Evolutionary conservation across 116 monocot species (phyloP), one percentile per base, ranked within the genome.

Genomic region (Zostera marina): DNA sequence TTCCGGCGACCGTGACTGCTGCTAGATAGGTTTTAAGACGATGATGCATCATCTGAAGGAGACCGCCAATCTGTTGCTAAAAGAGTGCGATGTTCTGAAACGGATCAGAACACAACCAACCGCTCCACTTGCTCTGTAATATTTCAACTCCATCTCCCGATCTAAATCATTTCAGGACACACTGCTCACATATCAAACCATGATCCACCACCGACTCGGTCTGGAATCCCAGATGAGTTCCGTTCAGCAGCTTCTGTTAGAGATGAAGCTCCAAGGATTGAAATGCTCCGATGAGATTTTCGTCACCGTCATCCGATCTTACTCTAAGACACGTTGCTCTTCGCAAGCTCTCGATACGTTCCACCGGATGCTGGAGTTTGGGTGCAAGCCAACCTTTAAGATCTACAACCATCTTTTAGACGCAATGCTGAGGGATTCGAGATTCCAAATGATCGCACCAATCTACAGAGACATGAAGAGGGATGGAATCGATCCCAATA

Each of bases 361-460:
- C 42, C 84, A 92, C 62, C 69, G 87, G 19, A 75, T 75, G 22
- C 64, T 43, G 17, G 87, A 92, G 52, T 76, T 92, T 11, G 81
- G 87, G 9, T 83, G 73, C 56, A 49, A 16, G 16, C 73, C 72
- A 4, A 78, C 87, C 0, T 75, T 87, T n/a, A 77, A 76, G 62
- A 65, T 82, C 17, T 92, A 92, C 51, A 87, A 92, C 61, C 78
- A 83, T 70, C 74, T 92, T 42, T 58, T 87, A 57, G 80, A 87
- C 63, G 74, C 92, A 16, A 40, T 87, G 55, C 78, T 92, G 13
- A 63, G 67, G 44, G 78, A 74, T 22, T 74, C 67, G 53, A 76
- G 53, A 61, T 83, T 87, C 39, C 54, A 56, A 41, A 66, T 72
- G 74, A 78, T 92, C 9, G 53, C 45, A 47, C 70, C 87, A 0